Conservation (phyloP, 2,329 filamentous ascomycete species). For the Colletotrichum scovillei region DNA sequence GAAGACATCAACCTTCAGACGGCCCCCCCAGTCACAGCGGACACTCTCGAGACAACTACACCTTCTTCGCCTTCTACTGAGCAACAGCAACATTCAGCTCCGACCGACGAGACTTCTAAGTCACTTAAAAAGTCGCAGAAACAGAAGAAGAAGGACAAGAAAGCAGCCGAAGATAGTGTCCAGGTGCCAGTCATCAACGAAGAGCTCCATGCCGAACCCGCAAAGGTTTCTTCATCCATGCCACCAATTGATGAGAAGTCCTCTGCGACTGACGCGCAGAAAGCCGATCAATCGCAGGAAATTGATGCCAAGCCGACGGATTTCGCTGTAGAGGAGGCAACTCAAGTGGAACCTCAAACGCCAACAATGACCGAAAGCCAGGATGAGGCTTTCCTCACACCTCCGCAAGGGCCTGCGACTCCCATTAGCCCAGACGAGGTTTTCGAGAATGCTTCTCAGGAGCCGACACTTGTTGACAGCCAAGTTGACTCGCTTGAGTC, state of each 20-base stretch:
- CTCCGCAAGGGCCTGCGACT: not conserved
- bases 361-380: conserved; percentile 7
- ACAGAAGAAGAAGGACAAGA: conserved; percentile 39
- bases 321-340: not conserved
- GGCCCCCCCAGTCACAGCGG: not conserved
- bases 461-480: conserved; percentile 21
- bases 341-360: conserved; percentile 7
- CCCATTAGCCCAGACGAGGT: not conserved
- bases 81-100: not conserved
- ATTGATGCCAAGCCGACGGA: not conserved
- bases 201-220: not conserved
- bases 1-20: not conserved
- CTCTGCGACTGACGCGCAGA: not conserved
- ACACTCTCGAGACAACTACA: not conserved
- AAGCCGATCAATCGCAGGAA: not conserved
- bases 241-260: not conserved
- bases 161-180: conserved; percentile 9
- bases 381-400: conserved; percentile 11
- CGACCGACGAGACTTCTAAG: conserved; percentile 15
- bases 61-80: conserved; percentile 23
- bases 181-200: not conserved
- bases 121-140: conserved; percentile 29
- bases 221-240: not conserved
- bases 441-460: conserved; percentile 15
- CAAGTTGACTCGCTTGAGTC: conserved; percentile 19